Percentiles rank a stretch among this genome's conserved stretches.
Evolutionary conservation across 306 rosid genomes (phyloP).

Genomic region (Quercus agrifolia): DNA sequence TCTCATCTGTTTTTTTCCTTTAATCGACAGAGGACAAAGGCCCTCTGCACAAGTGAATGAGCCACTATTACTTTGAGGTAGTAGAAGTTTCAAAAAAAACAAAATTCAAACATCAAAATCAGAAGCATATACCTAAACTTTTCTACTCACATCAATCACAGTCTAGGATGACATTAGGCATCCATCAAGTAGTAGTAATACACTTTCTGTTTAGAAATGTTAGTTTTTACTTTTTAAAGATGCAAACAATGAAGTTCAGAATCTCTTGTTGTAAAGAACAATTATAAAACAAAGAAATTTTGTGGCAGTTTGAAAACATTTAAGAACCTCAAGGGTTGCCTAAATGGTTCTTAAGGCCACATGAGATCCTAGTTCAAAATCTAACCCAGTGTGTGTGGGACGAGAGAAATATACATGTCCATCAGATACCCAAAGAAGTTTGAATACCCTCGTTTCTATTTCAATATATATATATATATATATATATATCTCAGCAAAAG

Average conservation of each 20-base stretch:
- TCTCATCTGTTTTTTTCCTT: conserved; percentile 22
- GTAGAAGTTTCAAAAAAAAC: not conserved
- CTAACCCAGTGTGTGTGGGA: no score
- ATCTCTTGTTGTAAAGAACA: not conserved
- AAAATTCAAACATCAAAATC: conserved; percentile 5
- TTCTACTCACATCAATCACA: not conserved
- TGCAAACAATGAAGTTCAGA: not conserved
- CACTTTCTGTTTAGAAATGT: no score
- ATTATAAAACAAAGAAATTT: not conserved
- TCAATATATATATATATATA: no score
- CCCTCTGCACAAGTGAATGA: conserved; percentile 30
- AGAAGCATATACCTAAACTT: not conserved
- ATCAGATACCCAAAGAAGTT: no score
- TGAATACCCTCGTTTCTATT: no score
- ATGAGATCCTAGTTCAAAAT: no score
- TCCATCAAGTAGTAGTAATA: not conserved
- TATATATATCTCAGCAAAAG: not conserved
- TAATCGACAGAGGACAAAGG: conserved; percentile 46
- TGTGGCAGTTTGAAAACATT: not conserved
- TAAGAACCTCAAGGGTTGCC: no score
- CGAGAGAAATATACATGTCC: no score
- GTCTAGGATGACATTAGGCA: not conserved
- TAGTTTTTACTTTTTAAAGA: not conserved
- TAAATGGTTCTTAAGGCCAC: no score
- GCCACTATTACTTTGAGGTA: conserved; percentile 3